Evolutionary conservation across 345 rosid genomes (phyloP).

Genomic region (Gossypium bickii): DNA sequence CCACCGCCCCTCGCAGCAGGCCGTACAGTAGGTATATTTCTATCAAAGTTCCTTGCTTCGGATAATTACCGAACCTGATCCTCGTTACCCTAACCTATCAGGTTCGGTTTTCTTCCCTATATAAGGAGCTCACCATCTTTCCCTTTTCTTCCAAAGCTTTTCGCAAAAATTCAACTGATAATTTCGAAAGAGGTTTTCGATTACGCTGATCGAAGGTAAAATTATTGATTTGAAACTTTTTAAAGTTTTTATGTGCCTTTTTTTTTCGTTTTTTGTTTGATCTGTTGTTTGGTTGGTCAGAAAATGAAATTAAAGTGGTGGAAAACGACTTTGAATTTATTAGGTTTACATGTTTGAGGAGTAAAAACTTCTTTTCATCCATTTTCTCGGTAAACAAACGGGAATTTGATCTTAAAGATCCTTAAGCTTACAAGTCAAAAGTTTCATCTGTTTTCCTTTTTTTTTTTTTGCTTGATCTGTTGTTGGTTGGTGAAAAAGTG

Average conservation of each 20-base stretch:
- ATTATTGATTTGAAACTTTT: neutral
- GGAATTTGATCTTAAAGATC: neutral
- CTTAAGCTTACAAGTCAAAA: neutral
- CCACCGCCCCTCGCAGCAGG: no score
- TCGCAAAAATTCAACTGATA: neutral
- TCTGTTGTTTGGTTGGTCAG: slow-evolving; percentile 7
- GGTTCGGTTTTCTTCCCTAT: no score
- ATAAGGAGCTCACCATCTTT: no score
- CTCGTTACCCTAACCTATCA: no score
- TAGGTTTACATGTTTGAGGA: neutral
- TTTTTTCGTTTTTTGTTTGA: neutral
- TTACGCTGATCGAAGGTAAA: neutral
- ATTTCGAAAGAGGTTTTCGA: no score
- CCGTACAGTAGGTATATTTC: no score
- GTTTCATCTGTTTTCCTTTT: no score
- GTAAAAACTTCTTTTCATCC: neutral
- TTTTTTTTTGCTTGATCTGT: neutral
- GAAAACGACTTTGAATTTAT: neutral
- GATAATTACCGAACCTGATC: no score
- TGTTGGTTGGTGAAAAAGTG: neutral
- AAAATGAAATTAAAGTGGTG: neutral
- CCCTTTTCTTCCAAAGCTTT: neutral
- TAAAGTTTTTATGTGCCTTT: neutral
- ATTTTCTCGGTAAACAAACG: neutral
- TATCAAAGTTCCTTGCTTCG: no score